Evolutionary conservation across 192 early-diverging fungal genomes (phyloP), one percentile per base, ranked within the genome.

Genomic region (Umbelopsis sp.): DNA sequence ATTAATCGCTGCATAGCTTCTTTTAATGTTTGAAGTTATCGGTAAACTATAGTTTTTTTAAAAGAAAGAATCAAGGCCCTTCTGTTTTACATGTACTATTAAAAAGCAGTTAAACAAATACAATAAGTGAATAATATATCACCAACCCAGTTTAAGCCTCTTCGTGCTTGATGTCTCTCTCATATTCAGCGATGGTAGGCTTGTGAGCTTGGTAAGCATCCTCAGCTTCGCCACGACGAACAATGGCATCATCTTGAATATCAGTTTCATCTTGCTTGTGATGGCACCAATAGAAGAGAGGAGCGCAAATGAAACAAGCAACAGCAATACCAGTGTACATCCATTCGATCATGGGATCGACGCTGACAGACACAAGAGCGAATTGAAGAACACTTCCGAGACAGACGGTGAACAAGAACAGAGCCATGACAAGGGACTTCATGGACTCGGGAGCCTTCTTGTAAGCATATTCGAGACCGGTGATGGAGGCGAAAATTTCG

Each of bases 401-500:
- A 74, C 81, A 82, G 75, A 77, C 81, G 25, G 77, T 88, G 61
- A 86, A 83, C 68, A 90, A 77, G 84, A 88, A 90, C 10, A 92
- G 70, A n/a, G 88, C 82, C 81, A 87, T 90, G 30, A 92, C 87
- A 9, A 90, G 80, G n/a, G 88, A 89, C 79, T 88, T 90, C 87
- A 89, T 86, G 46, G 69, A 69, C 4, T 78, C 73, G 12, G 89
- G 86, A 9, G 89, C 87, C 79, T 83, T 87, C 48, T 79, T 88
- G 84, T 83, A 91, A 15, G 85, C 90, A 72, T 84, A 90, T 77
- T 89, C 90, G 44, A 89, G 81, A 70, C 88, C 88, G 16, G 90
- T 89, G 68, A 87, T 83, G 12, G 88, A 91, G 18, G 87, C 85
- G 74, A 91, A 91, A n/a, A 87, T 87, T 77, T 91, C 90, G 12